Evolutionary conservation across 139 green algal species (phyloP).

Genomic region (Ulvella scutata): DNA sequence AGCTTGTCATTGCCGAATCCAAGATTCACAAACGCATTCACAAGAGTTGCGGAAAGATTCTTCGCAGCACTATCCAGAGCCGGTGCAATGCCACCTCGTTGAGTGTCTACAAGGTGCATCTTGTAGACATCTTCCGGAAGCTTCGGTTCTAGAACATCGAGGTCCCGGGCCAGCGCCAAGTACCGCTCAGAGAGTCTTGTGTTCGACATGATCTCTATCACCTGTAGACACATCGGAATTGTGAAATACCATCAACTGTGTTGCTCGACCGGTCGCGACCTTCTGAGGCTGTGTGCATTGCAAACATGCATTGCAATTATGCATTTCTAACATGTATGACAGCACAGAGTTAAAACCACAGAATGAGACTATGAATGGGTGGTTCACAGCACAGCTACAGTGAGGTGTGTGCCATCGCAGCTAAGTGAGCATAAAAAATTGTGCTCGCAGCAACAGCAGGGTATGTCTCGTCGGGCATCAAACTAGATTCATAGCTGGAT

Average conservation of each 20-base stretch:
- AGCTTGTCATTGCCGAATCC: slow-evolving; percentile 92
- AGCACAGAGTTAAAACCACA: too few species aligned
- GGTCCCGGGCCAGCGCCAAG: slow-evolving; percentile 79
- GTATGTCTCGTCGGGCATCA: too few species aligned
- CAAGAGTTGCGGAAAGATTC: slow-evolving; percentile 91
- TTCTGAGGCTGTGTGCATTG: too few species aligned
- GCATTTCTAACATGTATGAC: too few species aligned
- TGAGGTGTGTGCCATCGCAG: too few species aligned
- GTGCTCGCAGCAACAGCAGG: too few species aligned
- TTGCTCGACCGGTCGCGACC: too few species aligned
- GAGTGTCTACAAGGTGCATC: slow-evolving; percentile 51
- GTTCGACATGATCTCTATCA: slow-evolving; percentile 66
- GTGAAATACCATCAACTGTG: too few species aligned
- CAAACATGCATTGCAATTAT: not conserved
- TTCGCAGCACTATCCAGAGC: slow-evolving; percentile 75
- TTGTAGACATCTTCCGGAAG: slow-evolving; percentile 94
- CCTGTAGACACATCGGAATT: slow-evolving; percentile 5
- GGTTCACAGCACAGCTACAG: too few species aligned
- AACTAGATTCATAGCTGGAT: too few species aligned
- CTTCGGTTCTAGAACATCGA: slow-evolving; percentile 97
- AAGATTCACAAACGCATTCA: slow-evolving; percentile 97
- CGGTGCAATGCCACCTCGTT: slow-evolving; percentile 4
- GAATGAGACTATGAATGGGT: too few species aligned
- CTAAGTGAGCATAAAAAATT: too few species aligned
- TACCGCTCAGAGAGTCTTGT: slow-evolving; percentile 66